Evolutionary conservation across 2,329 filamentous ascomycete genomes (phyloP), one percentile per base, ranked within the genome.

Genomic region (Podosphaera aphanis): DNA sequence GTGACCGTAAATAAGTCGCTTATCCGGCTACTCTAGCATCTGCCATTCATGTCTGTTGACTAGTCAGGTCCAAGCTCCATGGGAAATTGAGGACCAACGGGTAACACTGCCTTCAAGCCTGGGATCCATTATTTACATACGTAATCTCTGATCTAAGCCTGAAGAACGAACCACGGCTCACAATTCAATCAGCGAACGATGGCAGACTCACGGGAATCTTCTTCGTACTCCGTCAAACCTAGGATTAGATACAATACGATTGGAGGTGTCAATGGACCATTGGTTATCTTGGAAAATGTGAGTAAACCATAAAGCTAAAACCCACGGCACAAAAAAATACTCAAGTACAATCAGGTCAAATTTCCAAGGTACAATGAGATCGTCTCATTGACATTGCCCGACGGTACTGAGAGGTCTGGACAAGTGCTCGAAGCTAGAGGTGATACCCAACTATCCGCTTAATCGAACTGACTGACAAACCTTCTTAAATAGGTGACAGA

Each of bases 351-450:
- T 44, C 60, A 93, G 83, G 84, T 98, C 70, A 98, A 98, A 79
- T 92, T 85, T 64, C 90, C 90, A 52, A 73, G 77, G 62, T 98
- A 83, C 72, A 95, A 94, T 66, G 90, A 98, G 67, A 98, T 98
- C 62, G 90, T 98, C 54, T 85, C 81, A 51, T 67, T 98, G 63
- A 95, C 88, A 33, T 77, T 98, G 51, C 84, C 90, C 54, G 90
- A 98, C 79, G 90, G 90, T 63, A 80, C 84, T 43, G 77, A 88
- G 66, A 75, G 90, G 60, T 86, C 84, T 61, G 90, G 92, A 53
- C 90, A 95, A 65, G 90, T 98, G 55, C 70, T 98, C 56, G 92
- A 98, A 69, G 90, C 90, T 64, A 79, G 88, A 82, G 90, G 88
- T 93, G 67, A 42, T 23, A 11, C 13, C 7, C 25, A 43, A 2